phyloP scores from a whole-genome alignment of 169 alveolate genomes.

The Amoebophrya sp. region DNA sequence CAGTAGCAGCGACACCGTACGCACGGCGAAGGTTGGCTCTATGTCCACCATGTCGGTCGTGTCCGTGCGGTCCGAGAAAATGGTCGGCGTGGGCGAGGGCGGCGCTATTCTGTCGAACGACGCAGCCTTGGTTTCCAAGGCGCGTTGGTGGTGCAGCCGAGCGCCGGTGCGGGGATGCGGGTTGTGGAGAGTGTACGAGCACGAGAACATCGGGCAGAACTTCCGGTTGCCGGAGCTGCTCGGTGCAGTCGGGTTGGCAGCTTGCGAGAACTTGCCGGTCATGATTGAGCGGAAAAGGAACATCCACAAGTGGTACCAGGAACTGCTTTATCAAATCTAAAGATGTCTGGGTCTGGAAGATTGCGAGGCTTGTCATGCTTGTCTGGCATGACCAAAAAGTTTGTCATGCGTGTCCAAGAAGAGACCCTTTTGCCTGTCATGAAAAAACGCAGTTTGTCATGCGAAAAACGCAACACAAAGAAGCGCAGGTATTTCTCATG shows the following conservation, averaged over 20 bases:
- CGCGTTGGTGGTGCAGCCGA: conserved; percentile 34
- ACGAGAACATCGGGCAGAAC: conserved; percentile 32
- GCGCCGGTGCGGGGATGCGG: conserved; percentile 26
- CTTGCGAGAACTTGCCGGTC: conserved; percentile 27
- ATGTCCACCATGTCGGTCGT: neutral
- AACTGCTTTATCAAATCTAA: too few relatives aligned
- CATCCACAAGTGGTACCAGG: conserved; percentile 31
- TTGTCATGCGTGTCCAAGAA: too few relatives aligned
- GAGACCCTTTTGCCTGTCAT: too few relatives aligned
- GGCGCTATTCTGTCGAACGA: conserved; percentile 15
- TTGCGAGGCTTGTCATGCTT: too few relatives aligned
- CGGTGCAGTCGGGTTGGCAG: conserved; percentile 26
- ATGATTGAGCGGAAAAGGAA: neutral
- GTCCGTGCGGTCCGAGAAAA: conserved; percentile 26
- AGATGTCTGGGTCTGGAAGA: too few relatives aligned
- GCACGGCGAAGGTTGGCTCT: neutral
- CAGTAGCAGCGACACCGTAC: neutral
- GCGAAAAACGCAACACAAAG: too few relatives aligned
- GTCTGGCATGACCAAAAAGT: too few relatives aligned
- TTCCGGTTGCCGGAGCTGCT: conserved; percentile 31
- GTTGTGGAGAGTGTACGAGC: conserved; percentile 28
- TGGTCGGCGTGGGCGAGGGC: conserved; percentile 36
- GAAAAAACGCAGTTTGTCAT: too few relatives aligned
- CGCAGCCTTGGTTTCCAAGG: conserved; percentile 17
- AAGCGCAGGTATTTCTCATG: too few relatives aligned